Evolutionary conservation across 2,329 filamentous ascomycete genomes (phyloP).

Genomic region (Talaromyces sp.): DNA sequence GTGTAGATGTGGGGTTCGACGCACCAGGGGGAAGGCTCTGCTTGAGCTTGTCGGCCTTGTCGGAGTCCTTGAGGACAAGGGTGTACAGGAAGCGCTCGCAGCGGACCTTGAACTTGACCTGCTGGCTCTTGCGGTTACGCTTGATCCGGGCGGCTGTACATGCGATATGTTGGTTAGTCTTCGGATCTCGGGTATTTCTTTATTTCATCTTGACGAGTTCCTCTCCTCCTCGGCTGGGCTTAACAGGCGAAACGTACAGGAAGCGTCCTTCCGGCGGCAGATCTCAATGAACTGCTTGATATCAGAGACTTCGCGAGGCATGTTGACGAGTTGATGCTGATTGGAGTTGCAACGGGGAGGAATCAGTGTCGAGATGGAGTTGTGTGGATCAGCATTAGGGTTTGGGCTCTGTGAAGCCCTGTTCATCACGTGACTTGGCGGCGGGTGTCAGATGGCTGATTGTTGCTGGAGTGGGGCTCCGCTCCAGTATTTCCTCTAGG

Average conservation of each 20-base stretch:
- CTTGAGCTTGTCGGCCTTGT: conserved; percentile 99
- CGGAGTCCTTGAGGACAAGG: conserved; percentile 94
- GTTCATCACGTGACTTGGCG: conserved; percentile 15
- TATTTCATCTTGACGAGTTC: background rate
- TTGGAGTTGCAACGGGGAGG: conserved; percentile 22
- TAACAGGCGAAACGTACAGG: conserved; percentile 70
- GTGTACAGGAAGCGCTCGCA: conserved; percentile 97
- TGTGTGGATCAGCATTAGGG: conserved; percentile 33
- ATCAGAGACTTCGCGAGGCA: conserved; percentile 97
- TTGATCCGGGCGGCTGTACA: conserved; percentile 83
- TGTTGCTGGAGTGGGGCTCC: conserved; percentile 6
- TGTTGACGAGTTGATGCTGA: conserved; percentile 60
- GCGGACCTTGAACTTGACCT: conserved; percentile 99
- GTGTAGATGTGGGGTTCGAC: conserved; percentile 41
- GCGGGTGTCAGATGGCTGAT: conserved; percentile 11
- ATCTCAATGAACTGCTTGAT: conserved; percentile 99
- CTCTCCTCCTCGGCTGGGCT: background rate
- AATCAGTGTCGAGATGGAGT: conserved; percentile 22
- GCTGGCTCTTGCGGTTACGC: conserved; percentile 86
- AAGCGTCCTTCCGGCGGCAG: conserved; percentile 99
- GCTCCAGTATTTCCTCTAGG: conserved; percentile 7
- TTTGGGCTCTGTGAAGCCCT: conserved; percentile 23
- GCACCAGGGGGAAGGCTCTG: conserved; percentile 96
- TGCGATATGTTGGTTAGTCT: conserved; percentile 17
- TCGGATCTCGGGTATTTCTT: conserved; percentile 6